These are phyloP conservation scores for Agaricus bisporus DNA, from an alignment of 768 basidiomycete genomes.

Conservation along the genomic window DNA sequence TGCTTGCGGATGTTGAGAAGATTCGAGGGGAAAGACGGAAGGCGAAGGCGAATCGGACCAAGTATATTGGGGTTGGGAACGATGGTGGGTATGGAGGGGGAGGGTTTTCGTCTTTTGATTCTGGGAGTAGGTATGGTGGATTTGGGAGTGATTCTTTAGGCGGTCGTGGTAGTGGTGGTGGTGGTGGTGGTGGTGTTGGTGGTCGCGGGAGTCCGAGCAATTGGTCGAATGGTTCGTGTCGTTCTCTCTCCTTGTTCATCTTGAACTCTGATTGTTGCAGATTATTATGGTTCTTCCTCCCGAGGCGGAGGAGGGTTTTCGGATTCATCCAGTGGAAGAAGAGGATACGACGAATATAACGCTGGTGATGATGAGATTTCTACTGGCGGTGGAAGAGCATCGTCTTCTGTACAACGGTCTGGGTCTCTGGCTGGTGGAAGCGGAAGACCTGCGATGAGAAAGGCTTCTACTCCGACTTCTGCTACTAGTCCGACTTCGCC, in stretches of 20 bases:
- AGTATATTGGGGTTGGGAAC: slow-evolving; percentile 84
- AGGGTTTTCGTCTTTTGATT: slow-evolving; percentile 13
- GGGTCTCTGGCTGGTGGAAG: slow-evolving; percentile 9
- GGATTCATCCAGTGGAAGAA: slow-evolving; percentile 39
- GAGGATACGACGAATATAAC: slow-evolving; percentile 90
- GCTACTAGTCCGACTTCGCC: slow-evolving; percentile 12
- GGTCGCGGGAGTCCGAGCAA: slow-evolving; percentile 16
- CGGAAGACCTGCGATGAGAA: slow-evolving; percentile 25
- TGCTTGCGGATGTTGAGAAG: slow-evolving; percentile 85
- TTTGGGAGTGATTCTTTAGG: slow-evolving; percentile 39
- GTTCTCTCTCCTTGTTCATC: background rate
- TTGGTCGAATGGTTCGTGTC: slow-evolving; percentile 13
- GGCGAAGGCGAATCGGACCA: slow-evolving; percentile 85
- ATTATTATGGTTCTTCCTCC: slow-evolving; percentile 19
- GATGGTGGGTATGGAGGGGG: slow-evolving; percentile 55
- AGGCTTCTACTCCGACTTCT: slow-evolving; percentile 28
- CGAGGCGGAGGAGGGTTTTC: slow-evolving; percentile 43
- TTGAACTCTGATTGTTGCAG: slow-evolving; percentile 19
- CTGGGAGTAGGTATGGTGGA: slow-evolving; percentile 35
- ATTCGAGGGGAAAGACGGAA: slow-evolving; percentile 87
- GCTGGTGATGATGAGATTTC: slow-evolving; percentile 84
- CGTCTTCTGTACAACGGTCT: slow-evolving; percentile 29
- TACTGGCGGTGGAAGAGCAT: slow-evolving; percentile 19
- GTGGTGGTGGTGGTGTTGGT: too few relatives aligned
- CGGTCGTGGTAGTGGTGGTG: slow-evolving; percentile 17